Conservation (phyloP, 768 basidiomycete species). For the Auricularia heimuer region DNA sequence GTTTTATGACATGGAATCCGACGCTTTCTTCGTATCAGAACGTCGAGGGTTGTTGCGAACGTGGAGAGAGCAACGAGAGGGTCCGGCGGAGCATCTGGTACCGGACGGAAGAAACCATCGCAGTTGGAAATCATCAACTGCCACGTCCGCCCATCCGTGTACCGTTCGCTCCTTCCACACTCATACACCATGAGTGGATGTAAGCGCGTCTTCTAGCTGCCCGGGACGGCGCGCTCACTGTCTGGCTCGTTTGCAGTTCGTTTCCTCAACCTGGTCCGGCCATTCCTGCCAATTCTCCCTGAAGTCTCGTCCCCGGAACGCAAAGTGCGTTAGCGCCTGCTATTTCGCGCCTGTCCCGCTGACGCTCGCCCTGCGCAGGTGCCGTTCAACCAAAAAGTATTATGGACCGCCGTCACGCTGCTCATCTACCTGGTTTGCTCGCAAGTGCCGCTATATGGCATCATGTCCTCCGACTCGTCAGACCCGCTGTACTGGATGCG, state of each 20-base stretch:
- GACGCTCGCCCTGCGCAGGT: conserved; percentile 43
- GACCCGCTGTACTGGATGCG: conserved; percentile 99
- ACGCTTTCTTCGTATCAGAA: too few species aligned
- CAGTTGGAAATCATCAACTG: background rate
- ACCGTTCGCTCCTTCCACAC: background rate
- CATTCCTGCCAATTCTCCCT: conserved; percentile 92
- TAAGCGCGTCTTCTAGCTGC: conserved; percentile 7
- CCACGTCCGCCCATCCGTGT: background rate
- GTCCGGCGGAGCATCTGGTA: too few species aligned
- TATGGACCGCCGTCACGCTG: conserved; percentile 99
- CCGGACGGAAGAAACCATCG: too few species aligned
- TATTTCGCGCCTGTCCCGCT: conserved; percentile 2
- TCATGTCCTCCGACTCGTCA: conserved; percentile 98
- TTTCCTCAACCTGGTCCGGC: conserved; percentile 95
- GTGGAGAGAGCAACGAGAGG: too few species aligned
- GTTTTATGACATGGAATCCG: too few species aligned
- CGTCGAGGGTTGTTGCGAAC: too few species aligned
- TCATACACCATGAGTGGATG: conserved; percentile 16
- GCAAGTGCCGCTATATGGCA: conserved; percentile 97
- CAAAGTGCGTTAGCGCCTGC: conserved; percentile 46
- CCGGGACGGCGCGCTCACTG: background rate
- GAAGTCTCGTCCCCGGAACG: conserved; percentile 97
- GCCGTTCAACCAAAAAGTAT: conserved; percentile 94
- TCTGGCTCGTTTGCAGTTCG: conserved; percentile 49
- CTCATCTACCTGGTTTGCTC: conserved; percentile 99